Conservation (phyloP, 345 rosid genomes). For the Brassica nigra region DNA sequence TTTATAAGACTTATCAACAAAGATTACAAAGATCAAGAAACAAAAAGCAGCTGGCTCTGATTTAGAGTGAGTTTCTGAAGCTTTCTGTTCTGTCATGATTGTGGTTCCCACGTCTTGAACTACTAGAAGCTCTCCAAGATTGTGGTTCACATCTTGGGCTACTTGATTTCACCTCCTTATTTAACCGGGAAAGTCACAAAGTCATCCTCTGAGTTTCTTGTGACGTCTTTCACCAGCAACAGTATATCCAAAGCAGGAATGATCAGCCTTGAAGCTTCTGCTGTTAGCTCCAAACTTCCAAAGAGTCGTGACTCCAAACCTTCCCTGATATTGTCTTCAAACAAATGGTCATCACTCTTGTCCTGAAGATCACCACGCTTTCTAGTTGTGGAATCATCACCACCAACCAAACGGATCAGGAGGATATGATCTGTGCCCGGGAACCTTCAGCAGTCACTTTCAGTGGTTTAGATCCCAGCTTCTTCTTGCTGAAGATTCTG, state of each 20-base stretch:
- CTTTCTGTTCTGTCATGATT: constrained; percentile 36
- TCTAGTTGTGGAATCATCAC: constrained; percentile 4
- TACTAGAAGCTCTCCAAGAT: constrained; percentile 45
- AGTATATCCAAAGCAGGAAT: neutral
- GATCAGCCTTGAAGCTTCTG: neutral
- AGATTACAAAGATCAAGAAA: too few species aligned
- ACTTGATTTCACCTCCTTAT: constrained; percentile 23
- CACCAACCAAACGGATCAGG: constrained; percentile 20
- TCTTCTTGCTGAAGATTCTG: constrained; percentile 27
- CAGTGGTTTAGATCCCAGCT: constrained; percentile 33
- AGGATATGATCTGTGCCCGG: constrained; percentile 15
- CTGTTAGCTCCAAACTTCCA: constrained; percentile 30
- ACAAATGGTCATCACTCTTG: too few species aligned
- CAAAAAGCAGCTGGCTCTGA: constrained; percentile 11
- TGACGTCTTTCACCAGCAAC: too few species aligned
- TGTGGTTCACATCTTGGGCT: constrained; percentile 28
- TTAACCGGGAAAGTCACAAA: neutral
- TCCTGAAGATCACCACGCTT: constrained; percentile 1
- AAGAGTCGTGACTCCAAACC: constrained; percentile 26
- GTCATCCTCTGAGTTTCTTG: constrained; percentile 26
- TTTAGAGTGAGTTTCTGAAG: neutral
- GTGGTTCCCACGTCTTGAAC: constrained; percentile 58
- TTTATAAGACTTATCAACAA: too few species aligned
- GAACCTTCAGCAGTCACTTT: neutral
- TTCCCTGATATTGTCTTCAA: constrained; percentile 2